Conservation (phyloP, 2,329 filamentous ascomycete species). For the Cylindrodendrum hubeiense region DNA sequence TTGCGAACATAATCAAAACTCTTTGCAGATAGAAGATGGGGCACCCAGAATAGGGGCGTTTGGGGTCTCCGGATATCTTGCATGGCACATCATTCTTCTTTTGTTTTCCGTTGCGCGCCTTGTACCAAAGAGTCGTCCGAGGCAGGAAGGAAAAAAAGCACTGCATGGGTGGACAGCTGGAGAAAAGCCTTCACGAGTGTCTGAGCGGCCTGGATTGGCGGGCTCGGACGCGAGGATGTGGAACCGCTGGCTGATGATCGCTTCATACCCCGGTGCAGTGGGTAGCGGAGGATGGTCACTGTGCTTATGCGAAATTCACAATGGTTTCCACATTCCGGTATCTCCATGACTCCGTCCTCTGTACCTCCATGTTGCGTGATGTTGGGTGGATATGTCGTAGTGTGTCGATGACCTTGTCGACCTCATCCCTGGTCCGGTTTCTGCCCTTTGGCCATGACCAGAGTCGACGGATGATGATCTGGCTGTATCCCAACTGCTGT, state of each 20-base stretch:
- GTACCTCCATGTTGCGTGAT: slow-evolving; percentile 27
- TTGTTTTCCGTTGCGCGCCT: slow-evolving; percentile 61
- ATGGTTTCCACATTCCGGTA: slow-evolving; percentile 62
- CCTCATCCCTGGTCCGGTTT: not conserved
- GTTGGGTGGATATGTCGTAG: slow-evolving; percentile 21
- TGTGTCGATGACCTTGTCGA: not conserved
- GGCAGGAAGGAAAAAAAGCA: slow-evolving; percentile 56
- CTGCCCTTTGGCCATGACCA: too few species aligned
- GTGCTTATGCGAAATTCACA: slow-evolving; percentile 71
- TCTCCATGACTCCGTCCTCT: slow-evolving; percentile 17
- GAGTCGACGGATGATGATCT: not conserved
- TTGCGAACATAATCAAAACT: slow-evolving; percentile 57
- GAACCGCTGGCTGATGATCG: slow-evolving; percentile 73
- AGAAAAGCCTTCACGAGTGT: slow-evolving; percentile 70
- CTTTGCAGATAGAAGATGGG: slow-evolving; percentile 81
- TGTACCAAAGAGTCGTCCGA: slow-evolving; percentile 60
- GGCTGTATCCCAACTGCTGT: not conserved
- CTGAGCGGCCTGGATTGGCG: slow-evolving; percentile 52
- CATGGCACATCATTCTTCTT: slow-evolving; percentile 68
- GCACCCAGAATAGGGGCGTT: slow-evolving; percentile 76
- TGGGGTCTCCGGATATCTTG: slow-evolving; percentile 85
- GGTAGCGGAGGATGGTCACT: slow-evolving; percentile 61
- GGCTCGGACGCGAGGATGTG: slow-evolving; percentile 69
- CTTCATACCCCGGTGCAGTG: slow-evolving; percentile 70
- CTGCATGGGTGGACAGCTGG: slow-evolving; percentile 71